Evolutionary conservation across 345 rosid genomes (phyloP).

Genomic region (Kernera saxatilis): DNA sequence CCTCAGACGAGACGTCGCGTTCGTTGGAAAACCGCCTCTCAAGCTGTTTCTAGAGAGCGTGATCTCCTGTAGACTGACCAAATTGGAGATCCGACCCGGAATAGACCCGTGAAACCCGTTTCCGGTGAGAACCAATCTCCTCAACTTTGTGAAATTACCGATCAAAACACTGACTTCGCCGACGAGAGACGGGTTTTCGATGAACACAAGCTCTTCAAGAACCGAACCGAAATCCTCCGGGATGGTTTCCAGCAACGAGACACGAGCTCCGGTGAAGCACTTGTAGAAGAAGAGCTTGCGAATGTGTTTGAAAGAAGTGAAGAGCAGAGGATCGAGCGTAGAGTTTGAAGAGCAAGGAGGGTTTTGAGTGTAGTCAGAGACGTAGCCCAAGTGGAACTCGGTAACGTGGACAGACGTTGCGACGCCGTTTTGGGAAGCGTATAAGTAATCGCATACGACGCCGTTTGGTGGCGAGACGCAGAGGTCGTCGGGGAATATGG

Average conservation of each 20-base stretch:
- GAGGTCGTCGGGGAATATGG: constrained; percentile 52
- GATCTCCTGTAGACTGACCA: constrained; percentile 46
- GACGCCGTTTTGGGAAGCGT: constrained; percentile 4
- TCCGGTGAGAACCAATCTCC: constrained; percentile 48
- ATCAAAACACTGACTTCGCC: constrained; percentile 37
- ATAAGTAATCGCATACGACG: constrained; percentile 49
- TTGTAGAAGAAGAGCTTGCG: constrained; percentile 66
- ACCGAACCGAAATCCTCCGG: constrained; percentile 34
- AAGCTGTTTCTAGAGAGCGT: constrained; percentile 54
- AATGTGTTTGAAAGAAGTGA: constrained; percentile 45
- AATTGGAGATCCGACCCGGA: constrained; percentile 34
- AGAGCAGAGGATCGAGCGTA: constrained; percentile 46
- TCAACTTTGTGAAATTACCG: constrained; percentile 38
- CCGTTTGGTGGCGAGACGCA: constrained; percentile 69
- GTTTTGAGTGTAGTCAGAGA: constrained; percentile 57
- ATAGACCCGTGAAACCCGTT: constrained; percentile 51
- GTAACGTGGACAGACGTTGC: constrained; percentile 38
- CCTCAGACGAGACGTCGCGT: constrained; percentile 29
- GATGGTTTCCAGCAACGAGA: constrained; percentile 28
- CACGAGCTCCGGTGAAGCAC: constrained; percentile 44
- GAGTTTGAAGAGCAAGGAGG: constrained; percentile 55
- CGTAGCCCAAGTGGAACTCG: constrained; percentile 55
- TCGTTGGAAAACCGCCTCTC: constrained; percentile 33
- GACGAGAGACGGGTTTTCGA: constrained; percentile 48
- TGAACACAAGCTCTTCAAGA: constrained; percentile 57